Evolutionary conservation across 2,329 filamentous ascomycete genomes (phyloP), one percentile per base, ranked within the genome.

Genomic region (Apiospora arundinis): DNA sequence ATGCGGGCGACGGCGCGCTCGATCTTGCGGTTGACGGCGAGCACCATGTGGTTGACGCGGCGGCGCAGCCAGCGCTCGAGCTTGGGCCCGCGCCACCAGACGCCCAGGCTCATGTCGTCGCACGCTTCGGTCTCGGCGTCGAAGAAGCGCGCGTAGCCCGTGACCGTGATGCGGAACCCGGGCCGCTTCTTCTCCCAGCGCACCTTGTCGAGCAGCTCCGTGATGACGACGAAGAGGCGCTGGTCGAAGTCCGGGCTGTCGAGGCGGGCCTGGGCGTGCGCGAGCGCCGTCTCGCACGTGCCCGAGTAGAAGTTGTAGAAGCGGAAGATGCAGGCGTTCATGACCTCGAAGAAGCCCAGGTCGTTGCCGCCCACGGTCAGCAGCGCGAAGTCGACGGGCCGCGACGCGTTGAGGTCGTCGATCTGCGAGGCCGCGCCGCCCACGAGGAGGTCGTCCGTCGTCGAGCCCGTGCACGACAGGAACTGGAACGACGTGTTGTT

Each of bases 291-390:
- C 69, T 82, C 81, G 76, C 84, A 87, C 0, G 84, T 84, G 6
- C 83, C 84, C 21, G 82, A 84, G 77, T 84, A 85, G 76, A 84
- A 83, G 74, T 82, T 83, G 75, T 86, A 86, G 75, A 86, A 86
- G 44, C 84, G 81, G 73, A 86, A 86, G 21, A 87, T 82, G 74
- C 85, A 86, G 32, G 84, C 84, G 74, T 86, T 86, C 76, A 86
- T 84, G 25, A 86, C 83, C 48, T 83, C 82, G 73, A 85, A 86
- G 78, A 86, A 86, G 73, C 84, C 85, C 11, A 86, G 80, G 73
- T 86, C 85, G 76, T 86, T 86, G 21, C 85, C 84, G 66, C 84
- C 85, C 44, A 86, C 79, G n/a, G 84, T 85, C 7, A 86, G 78
- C 0, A 85, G 80, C 3, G 83, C 83, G 72, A 86, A 85, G 74